Conservation (phyloP, 2,329 filamentous ascomycete species). For the Fusarium nelsonii region DNA sequence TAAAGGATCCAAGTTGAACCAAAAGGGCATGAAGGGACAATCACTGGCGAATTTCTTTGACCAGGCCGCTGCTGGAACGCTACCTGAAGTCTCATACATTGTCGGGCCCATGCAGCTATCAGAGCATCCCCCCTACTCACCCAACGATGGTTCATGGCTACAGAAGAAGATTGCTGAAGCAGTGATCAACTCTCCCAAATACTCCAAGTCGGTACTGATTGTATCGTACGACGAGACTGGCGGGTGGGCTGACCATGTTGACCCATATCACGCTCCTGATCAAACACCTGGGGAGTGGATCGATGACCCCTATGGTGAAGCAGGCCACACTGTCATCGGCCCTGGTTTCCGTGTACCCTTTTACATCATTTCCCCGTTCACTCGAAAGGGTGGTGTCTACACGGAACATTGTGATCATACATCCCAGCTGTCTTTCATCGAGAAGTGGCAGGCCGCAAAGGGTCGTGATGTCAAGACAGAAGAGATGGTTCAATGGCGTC, state of each 20-base stretch:
- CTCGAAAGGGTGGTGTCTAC: constrained; percentile 13
- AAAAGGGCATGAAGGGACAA: constrained; percentile 17
- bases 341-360: constrained; percentile 13
- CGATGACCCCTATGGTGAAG: constrained; percentile 7
- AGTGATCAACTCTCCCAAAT: constrained; percentile 20
- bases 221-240: constrained; percentile 18
- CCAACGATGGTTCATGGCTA: constrained; percentile 9
- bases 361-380: constrained; percentile 17
- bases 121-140: constrained; percentile 16
- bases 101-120: constrained; percentile 17
- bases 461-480: constrained; percentile 4
- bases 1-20: not conserved
- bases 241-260: constrained; percentile 12
- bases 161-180: constrained; percentile 9
- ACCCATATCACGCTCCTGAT: not conserved
- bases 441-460: constrained; percentile 22
- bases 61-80: not conserved
- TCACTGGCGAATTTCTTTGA: not conserved
- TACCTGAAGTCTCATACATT: constrained; percentile 17
- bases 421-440: not conserved
- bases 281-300: constrained; percentile 20
- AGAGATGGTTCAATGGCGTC: constrained; percentile 11
- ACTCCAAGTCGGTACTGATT: constrained; percentile 2
- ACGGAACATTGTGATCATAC: constrained; percentile 21
- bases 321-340: not conserved